These are phyloP conservation scores for Imleria badia DNA, from an alignment of 768 basidiomycete genomes.

Conservation along the genomic window DNA sequence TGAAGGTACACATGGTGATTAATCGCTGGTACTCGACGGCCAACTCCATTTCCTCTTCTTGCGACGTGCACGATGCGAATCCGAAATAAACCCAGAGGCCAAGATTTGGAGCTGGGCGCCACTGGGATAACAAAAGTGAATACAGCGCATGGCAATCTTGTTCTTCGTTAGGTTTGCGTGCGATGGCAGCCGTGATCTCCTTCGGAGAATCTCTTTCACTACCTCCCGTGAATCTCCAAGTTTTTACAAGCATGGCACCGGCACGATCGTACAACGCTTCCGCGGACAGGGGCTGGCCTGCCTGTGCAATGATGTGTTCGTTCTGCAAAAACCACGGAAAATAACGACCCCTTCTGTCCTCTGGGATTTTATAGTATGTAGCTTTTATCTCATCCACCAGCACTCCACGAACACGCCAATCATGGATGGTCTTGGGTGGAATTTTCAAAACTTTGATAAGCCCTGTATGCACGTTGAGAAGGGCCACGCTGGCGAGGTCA, in stretches of 20 bases:
- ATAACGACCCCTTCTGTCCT: neutral
- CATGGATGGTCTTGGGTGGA: neutral
- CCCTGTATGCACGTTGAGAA: neutral
- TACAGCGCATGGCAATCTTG: neutral
- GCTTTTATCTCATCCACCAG: constrained; percentile 1
- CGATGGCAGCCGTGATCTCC: neutral
- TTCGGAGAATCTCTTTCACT: neutral
- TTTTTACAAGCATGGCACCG: neutral
- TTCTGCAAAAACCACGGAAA: constrained; percentile 4
- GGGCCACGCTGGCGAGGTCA: neutral
- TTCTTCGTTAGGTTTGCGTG: neutral
- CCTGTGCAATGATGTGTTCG: neutral
- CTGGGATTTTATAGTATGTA: neutral
- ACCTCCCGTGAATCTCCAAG: constrained; percentile 2
- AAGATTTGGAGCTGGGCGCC: neutral
- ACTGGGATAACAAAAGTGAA: neutral
- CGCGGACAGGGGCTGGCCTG: neutral
- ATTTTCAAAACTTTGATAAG: neutral
- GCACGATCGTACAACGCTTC: neutral
- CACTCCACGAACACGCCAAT: constrained; percentile 2
- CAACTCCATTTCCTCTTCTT: neutral
- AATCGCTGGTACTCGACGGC: neutral
- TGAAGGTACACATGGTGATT: neutral
- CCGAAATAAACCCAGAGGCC: neutral
- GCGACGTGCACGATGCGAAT: neutral